Evolutionary conservation across 495 filamentous ascomycete species (phyloP), one percentile per base, ranked within the genome.

Genomic region (Podospora pseudoanserina): DNA sequence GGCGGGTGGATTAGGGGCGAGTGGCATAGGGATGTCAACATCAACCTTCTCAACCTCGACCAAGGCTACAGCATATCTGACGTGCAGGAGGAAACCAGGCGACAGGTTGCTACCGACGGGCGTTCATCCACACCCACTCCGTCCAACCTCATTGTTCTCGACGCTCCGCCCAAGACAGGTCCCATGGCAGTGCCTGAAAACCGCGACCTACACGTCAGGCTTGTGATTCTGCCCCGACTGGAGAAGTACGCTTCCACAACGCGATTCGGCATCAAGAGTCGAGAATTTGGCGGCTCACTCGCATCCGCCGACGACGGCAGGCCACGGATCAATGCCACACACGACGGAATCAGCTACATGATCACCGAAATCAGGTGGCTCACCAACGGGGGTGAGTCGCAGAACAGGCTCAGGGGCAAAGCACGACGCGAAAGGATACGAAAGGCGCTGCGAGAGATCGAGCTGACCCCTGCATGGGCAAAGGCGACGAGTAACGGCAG

Each of bases 311-410:
- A 60, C n/a, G 58, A 60, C 19, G 65, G 65, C 34, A 18, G 54
- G 74, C 39, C 39, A 11, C 62, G n/a, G 71, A 73, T 28, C 11
- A 64, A 73, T n/a, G 74, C 78, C 27, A 67, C 76, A 9, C 94
- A 97, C 72, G 92, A 97, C 67, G 95, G 95, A 1, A 86, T 96
- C 81, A 97, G 92, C 73, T 98, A 92, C 79, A 92, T 88, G 79
- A 86, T 99, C 20, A 80, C 86, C 57, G 84, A 87, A 30, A 82
- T 97, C 18, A 86, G 91, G 30, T 98, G 91, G 89, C 79, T 84
- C 2, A 90, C 91, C 16, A 90, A 96, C 68, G 92, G 86, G 11
- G 89, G 84, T 0, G 86, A 88, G 28, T 87, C 88, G 11, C 87
- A 91, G 79, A 76, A 79, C 67, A 73, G 82, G 19, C 74, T 84